These are phyloP conservation scores for Blastobotrys americana DNA, from an alignment of 805 yeast species.

Conservation along the genomic window DNA sequence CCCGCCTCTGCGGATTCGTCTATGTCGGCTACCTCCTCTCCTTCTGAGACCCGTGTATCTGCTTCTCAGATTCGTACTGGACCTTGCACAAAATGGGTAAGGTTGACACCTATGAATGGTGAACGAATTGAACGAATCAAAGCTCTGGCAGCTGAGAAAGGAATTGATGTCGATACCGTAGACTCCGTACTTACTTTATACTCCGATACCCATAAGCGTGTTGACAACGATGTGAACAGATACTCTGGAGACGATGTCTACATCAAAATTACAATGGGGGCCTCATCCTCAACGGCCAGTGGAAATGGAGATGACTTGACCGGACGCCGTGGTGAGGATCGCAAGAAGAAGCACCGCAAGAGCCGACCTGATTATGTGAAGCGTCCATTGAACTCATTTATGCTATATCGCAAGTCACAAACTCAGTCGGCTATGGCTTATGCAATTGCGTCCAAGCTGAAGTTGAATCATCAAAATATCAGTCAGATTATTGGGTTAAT, in stretches of 20 bases:
- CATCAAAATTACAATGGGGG: conserved; percentile 23
- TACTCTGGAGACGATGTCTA: conserved; percentile 21
- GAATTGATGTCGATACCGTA: conserved; percentile 24
- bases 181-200: conserved; percentile 24
- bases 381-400: conserved; percentile 42
- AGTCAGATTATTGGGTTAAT: conserved; percentile 39
- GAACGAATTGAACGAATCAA: conserved; percentile 22
- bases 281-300: conserved; percentile 10
- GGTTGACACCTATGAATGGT: conserved; percentile 23
- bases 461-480: conserved; percentile 37
- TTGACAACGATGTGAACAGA: conserved; percentile 20
- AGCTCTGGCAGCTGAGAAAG: conserved; percentile 23
- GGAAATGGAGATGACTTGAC: conserved; percentile 8
- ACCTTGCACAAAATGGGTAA: conserved; percentile 24
- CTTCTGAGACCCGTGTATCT: not conserved
- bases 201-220: conserved; percentile 12
- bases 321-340: conserved; percentile 13
- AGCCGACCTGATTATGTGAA: conserved; percentile 30
- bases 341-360: conserved; percentile 18
- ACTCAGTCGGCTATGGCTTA: conserved; percentile 35
- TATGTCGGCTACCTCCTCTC: not conserved
- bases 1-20: not conserved
- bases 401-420: conserved; percentile 41
- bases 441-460: conserved; percentile 24
- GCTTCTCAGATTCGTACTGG: conserved; percentile 1